Percentiles rank a stretch among this genome's conserved stretches.
phyloP scores from a whole-genome alignment of 2,329 filamentous ascomycete genomes.

The Nemania diffusa region DNA sequence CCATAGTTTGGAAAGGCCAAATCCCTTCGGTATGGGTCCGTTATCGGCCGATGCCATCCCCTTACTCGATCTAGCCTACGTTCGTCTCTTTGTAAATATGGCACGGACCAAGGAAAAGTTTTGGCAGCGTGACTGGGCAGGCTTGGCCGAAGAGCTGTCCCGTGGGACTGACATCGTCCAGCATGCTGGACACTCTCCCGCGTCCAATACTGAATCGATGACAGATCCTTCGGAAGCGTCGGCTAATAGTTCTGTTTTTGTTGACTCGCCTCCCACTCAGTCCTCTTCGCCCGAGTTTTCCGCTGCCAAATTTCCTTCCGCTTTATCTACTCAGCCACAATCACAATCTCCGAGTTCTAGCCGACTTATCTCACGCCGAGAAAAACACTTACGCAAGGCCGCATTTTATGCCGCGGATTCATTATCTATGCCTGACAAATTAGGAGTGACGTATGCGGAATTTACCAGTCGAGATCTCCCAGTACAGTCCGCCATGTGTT shows the following conservation, averaged over 20 bases:
- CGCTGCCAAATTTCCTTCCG: conserved; percentile 51
- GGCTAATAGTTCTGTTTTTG: conserved; percentile 57
- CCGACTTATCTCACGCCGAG: conserved; percentile 73
- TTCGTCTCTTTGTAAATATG: conserved; percentile 93
- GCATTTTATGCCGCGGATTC: conserved; percentile 95
- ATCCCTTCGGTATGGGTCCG: conserved; percentile 82
- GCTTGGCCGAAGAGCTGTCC: conserved; percentile 87
- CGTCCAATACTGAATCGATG: conserved; percentile 59
- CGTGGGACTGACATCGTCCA: conserved; percentile 79
- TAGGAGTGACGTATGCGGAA: conserved; percentile 86
- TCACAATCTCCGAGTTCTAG: conserved; percentile 48
- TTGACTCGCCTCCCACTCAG: conserved; percentile 64
- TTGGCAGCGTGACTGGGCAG: conserved; percentile 93
- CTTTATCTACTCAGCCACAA: conserved; percentile 42
- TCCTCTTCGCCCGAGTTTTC: conserved; percentile 61
- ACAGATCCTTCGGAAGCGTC: conserved; percentile 61
- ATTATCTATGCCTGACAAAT: conserved; percentile 85
- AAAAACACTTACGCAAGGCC: conserved; percentile 91
- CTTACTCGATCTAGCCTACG: conserved; percentile 89
- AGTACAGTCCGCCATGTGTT: conserved; percentile 89
- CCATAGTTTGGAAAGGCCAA: conserved; percentile 85
- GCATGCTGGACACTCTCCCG: conserved; percentile 72
- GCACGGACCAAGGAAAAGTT: conserved; percentile 91
- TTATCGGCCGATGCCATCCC: conserved; percentile 92
- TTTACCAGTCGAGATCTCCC: conserved; percentile 86